Evolutionary conservation across 441 rosid genomes (phyloP), one percentile per base, ranked within the genome.

Genomic region (Populus hybrid): DNA sequence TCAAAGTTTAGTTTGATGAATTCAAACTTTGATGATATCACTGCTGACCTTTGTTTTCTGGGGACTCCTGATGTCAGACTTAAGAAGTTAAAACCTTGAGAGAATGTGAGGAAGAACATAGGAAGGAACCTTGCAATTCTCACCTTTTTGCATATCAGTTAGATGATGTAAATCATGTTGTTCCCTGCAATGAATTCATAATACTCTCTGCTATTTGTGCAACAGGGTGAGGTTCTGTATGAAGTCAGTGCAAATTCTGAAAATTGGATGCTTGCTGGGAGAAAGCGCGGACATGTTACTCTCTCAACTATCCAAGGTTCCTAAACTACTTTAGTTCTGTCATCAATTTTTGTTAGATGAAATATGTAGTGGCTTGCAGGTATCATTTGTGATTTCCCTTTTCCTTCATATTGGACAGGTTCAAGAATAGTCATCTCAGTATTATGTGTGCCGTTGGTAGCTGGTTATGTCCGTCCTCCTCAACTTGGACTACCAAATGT

Each of bases 191-290:
- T 53, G 28, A 42, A 12, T 38, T 63, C 16, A 38, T n/a, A 50
- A 65, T 36, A 35, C 1, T 67, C n/a, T 4, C 28, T 73, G 40
- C 32, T 18, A 38, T 35, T 66, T 53, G 38, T 74, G 64, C 73
- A 38, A 75, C 88, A 96, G 95, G 97, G 87, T 76, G 98, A 92
- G 86, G 87, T 97, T 79, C 73, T 94, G n/a, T 97, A 90, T 75
- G 98, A 94, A 88, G 96, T 96, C 30, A 79, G 82, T 83, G 98
- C 94, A 69, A 90, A 90, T 80, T 81, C 90, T 9, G 88, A 88
- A 76, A 93, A 85, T 79, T 97, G 99, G 99, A 97, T 97, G 99
- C 90, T 94, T 74, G 98, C 99, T 66, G 99, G 99, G 76, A 89
- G 98, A 84, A 97, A 94, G 84, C 89, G 97, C 79, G 99, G 99